Evolutionary conservation across 371 early-diverging fungal species (phyloP), one percentile per base, ranked within the genome.

Genomic region (Batkoa obscura): DNA sequence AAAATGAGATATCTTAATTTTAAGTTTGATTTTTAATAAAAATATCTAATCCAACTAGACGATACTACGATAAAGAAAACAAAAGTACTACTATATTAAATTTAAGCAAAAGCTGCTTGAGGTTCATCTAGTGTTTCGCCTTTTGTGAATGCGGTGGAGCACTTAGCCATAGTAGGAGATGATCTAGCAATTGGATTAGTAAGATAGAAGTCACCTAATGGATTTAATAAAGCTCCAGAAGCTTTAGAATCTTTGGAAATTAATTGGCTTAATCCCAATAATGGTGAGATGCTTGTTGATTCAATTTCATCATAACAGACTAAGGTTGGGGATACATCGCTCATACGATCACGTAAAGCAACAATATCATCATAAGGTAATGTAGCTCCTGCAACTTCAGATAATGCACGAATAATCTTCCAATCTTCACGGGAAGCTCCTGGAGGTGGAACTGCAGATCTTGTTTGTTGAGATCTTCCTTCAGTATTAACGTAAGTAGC

Each of bases 101-200:
- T 12, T 45, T 45, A 45, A n/a, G 45, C 45, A n/a, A 45, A 45
- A 23, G 45, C 45, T 12, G 45, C 45, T 15, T 45, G 10, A n/a
- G 45, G 45, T 45, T 45, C 45, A 23, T 45, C 45, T 4, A 45
- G 10, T 4, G 45, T 12, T n/a, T 15, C 15, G 23, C 45, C 39
- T 46, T 38, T 33, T 39, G 61, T 61, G 49, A 68, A 71, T n/a
- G 72, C 72, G 50, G 83, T 81, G 36, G 91, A 85, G 69, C 92
- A 89, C 68, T 90, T 86, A 58, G 96, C 96, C 96, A 96, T 96
- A n/a, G 94, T 94, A 58, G 79, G 76, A n/a, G 90, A 89, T 1
- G 94, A 81, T 51, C 95, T 73, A 35, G 88, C 81, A 61, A 96
- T 91, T 5, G 87, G 80, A 64, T 96, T 90, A 6, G 94, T 94